Conservation (phyloP, 352 stramenopile genomes). For the Thalassiosira sp. region DNA sequence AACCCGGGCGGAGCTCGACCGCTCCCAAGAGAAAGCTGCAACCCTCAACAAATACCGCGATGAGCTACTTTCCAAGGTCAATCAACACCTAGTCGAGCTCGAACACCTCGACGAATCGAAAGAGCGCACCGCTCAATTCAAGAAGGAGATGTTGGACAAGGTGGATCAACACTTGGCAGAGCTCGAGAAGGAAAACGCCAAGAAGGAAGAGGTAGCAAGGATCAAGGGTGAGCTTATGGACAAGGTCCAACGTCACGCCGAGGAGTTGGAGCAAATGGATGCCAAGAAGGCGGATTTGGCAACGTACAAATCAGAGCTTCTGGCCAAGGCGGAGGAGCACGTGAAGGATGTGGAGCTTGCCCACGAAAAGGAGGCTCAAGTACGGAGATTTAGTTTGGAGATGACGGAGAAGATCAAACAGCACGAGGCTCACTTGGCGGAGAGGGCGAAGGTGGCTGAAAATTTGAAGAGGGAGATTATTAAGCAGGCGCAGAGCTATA, state of each 20-base stretch:
- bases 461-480: slow-evolving; percentile 46
- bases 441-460: slow-evolving; percentile 27
- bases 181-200: slow-evolving; percentile 37
- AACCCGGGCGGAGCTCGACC: slow-evolving; percentile 28
- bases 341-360: slow-evolving; percentile 33
- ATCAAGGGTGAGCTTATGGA: slow-evolving; percentile 50
- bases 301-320: slow-evolving; percentile 50
- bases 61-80: slow-evolving; percentile 47
- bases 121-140: slow-evolving; percentile 48
- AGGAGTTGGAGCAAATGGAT: slow-evolving; percentile 49
- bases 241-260: slow-evolving; percentile 46
- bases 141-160: slow-evolving; percentile 50
- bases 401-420: slow-evolving; percentile 42
- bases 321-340: slow-evolving; percentile 44
- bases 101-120: slow-evolving; percentile 33
- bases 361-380: slow-evolving; percentile 43
- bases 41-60: slow-evolving; percentile 37
- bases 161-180: slow-evolving; percentile 47
- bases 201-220: slow-evolving; percentile 45
- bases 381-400: slow-evolving; percentile 44
- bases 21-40: slow-evolving; percentile 20
- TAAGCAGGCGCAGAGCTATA: slow-evolving; percentile 19
- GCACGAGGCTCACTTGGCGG: slow-evolving; percentile 33
- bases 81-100: slow-evolving; percentile 44
- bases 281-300: slow-evolving; percentile 40